Base-by-base conservation (phyloP, 805 yeast genomes). In the Sugiyamaella americana region DNA sequence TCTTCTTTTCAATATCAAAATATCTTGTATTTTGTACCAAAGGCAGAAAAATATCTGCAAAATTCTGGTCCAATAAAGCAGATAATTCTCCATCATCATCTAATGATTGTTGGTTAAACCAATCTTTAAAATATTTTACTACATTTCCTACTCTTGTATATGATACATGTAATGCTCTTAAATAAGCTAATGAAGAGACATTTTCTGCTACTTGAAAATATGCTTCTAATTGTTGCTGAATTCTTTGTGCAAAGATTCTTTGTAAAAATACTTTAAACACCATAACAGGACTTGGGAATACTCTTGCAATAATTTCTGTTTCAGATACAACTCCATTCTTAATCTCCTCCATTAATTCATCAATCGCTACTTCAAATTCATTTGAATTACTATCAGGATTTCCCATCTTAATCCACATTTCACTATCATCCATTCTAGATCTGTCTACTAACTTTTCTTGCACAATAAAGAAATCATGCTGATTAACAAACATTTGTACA, bases 401-500 rank as follows among this genome's bases (percentile, higher is more conserved):
- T 2, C 80, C 61, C 41, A 91, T 60, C 18, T 68, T 65, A 8
- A 65, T 63, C 88, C 95, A 87, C 30, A 66, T 57, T 11, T 52
- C 55, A 52, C 59, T 34, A 63, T 66, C 61, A 2, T 50, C 54
- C 24, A 55, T 63, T 57, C 41, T 66, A 10, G 58, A 42, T 13
- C 54, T 50, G 23, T 61, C 64, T 17, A 64, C 67, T n/a, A 67
- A 61, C 50, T 71, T 55, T 48, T 76, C 74, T 51, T 74, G 67
- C 32, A 68, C 71, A 46, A 72, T 69, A 62, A 89, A 84, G 49
- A 82, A 75, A 41, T 80, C 84, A 59, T 85, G 87, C 59, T 85
- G 87, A 59, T 79, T 80, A 37, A 89, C 84, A 65, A 86, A 91
- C 41, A 82, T 79, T 59, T 82, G 87, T 5, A 87, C 83, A 5